Evolutionary conservation across 805 yeast genomes (phyloP).

Genomic region (Kurtzmaniella cleridarum): DNA sequence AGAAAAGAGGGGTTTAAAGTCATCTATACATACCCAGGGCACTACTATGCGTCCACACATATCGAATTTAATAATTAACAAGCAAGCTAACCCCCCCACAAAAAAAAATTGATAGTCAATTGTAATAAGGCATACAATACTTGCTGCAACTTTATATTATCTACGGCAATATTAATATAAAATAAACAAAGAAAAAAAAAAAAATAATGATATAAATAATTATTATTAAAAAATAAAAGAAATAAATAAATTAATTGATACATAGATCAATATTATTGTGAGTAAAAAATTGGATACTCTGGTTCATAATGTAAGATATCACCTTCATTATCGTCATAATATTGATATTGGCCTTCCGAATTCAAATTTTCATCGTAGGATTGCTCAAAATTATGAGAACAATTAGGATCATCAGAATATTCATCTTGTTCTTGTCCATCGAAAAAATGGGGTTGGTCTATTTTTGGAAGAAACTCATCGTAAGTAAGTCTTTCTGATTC

Average conservation of each 20-base stretch:
- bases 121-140: not conserved
- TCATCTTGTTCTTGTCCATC: conserved; percentile 26
- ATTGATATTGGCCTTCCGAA: conserved; percentile 18
- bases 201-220: too few relatives aligned
- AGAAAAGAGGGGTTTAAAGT: not conserved
- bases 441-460: conserved; percentile 31
- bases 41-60: conserved; percentile 66
- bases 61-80: not conserved
- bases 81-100: too few relatives aligned
- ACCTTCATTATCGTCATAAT: conserved; percentile 9
- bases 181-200: too few relatives aligned
- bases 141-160: not conserved
- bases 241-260: too few relatives aligned
- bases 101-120: too few relatives aligned
- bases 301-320: conserved; percentile 7
- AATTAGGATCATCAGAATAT: conserved; percentile 30
- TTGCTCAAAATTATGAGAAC: conserved; percentile 25
- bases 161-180: not conserved
- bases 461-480: conserved; percentile 30
- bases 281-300: conserved; percentile 8
- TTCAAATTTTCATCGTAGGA: conserved; percentile 31
- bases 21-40: conserved; percentile 30
- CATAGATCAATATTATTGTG: too few relatives aligned
- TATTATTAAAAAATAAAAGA: too few relatives aligned
- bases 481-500: conserved; percentile 11